Conservation (phyloP, 2,329 filamentous ascomycete species). For the Phoma sp. region DNA sequence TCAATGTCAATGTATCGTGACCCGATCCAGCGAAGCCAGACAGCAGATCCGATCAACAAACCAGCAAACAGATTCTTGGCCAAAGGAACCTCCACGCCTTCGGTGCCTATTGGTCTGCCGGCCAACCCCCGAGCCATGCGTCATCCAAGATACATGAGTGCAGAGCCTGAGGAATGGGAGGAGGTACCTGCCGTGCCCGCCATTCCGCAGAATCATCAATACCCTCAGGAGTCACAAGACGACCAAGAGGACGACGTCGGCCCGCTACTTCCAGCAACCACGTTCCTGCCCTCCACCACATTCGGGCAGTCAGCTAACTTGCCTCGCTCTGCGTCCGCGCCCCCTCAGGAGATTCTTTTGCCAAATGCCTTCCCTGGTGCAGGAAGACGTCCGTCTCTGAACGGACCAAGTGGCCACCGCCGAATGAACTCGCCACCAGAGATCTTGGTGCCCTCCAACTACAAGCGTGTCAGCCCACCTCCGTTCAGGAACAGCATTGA, state of each 20-base stretch:
- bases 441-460: slow-evolving; percentile 37
- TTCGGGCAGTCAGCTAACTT: slow-evolving; percentile 51
- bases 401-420: slow-evolving; percentile 44
- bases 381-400: slow-evolving; percentile 48
- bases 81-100: slow-evolving; percentile 55
- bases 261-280: slow-evolving; percentile 56
- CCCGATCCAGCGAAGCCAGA: slow-evolving; percentile 64
- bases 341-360: slow-evolving; percentile 51
- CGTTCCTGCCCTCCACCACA: slow-evolving; percentile 55
- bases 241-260: slow-evolving; percentile 52
- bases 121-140: slow-evolving; percentile 92
- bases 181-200: slow-evolving; percentile 61
- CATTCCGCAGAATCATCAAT: slow-evolving; percentile 58
- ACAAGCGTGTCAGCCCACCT: slow-evolving; percentile 48
- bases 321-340: slow-evolving; percentile 55
- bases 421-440: slow-evolving; percentile 55
- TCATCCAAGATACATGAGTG: slow-evolving; percentile 71
- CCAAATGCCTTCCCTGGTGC: slow-evolving; percentile 29
- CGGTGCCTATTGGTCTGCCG: slow-evolving; percentile 75
- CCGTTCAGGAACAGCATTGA: slow-evolving; percentile 61
- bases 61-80: slow-evolving; percentile 41
- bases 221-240: slow-evolving; percentile 28
- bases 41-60: slow-evolving; percentile 64
- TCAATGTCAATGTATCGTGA: slow-evolving; percentile 46
- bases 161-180: slow-evolving; percentile 57